Conservation (phyloP, 2,329 filamentous ascomycete species). For the Nemania sp. region DNA sequence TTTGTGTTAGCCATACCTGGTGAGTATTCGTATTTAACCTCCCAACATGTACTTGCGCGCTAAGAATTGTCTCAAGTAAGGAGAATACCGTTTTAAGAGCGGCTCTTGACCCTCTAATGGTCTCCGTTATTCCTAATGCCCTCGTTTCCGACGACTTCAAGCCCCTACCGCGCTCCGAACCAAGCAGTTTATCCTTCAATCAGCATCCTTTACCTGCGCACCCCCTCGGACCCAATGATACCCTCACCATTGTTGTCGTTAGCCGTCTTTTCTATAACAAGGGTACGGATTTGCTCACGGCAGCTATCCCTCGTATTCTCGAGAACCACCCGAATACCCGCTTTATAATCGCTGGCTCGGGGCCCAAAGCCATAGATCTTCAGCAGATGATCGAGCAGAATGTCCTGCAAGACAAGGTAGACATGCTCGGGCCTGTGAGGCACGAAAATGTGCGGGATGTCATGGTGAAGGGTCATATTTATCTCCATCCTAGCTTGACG, state of each 20-base stretch:
- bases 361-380: conserved; percentile 95
- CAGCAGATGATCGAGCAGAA: conserved; percentile 98
- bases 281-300: conserved; percentile 95
- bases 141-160: conserved; percentile 97
- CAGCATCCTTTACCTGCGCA: conserved; percentile 68
- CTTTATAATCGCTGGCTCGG: conserved; percentile 96
- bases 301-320: conserved; percentile 91
- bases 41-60: conserved; percentile 32
- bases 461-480: conserved; percentile 97
- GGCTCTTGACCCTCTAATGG: conserved; percentile 94
- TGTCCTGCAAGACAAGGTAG: conserved; percentile 91
- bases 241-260: conserved; percentile 96
- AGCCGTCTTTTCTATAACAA: conserved; percentile 99
- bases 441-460: conserved; percentile 98
- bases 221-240: conserved; percentile 82
- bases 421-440: conserved; percentile 89
- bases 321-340: conserved; percentile 91
- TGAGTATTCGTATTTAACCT: conserved; percentile 56
- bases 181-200: conserved; percentile 53
- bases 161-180: conserved; percentile 68
- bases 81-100: conserved; percentile 97
- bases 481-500: conserved; percentile 92
- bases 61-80: conserved; percentile 70
- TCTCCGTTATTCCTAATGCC: conserved; percentile 97
- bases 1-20: conserved; percentile 99